Evolutionary conservation across 495 filamentous ascomycete species (phyloP).

Genomic region (Talaromyces wortmannii): DNA sequence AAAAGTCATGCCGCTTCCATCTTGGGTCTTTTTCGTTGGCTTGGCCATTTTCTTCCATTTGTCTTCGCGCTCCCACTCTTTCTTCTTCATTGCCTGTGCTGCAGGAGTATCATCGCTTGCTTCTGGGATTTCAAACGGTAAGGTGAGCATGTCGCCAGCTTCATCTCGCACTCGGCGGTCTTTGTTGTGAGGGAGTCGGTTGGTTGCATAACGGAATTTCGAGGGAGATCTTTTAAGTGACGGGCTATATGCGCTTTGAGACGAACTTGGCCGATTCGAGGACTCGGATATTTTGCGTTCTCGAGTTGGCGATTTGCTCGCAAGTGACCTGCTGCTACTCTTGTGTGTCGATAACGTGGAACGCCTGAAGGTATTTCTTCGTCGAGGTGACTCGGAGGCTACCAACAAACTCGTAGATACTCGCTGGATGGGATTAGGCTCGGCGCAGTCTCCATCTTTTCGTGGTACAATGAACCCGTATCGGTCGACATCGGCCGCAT

Average conservation of each 20-base stretch:
- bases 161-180: constrained; percentile 73
- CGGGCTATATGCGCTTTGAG: constrained; percentile 36
- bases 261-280: constrained; percentile 34
- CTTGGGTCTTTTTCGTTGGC: constrained; percentile 41
- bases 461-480: constrained; percentile 82
- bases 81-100: constrained; percentile 58
- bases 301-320: constrained; percentile 46
- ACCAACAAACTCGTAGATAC: constrained; percentile 60
- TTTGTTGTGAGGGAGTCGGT: constrained; percentile 68
- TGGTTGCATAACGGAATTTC: constrained; percentile 57
- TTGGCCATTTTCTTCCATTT: constrained; percentile 98
- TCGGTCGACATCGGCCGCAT: constrained; percentile 79
- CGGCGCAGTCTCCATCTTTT: constrained; percentile 28
- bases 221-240: constrained; percentile 32
- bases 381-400: constrained; percentile 56
- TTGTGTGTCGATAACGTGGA: constrained; percentile 28
- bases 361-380: constrained; percentile 47
- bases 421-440: constrained; percentile 51
- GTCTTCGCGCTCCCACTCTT: constrained; percentile 78
- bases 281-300: constrained; percentile 27
- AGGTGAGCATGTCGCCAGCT: constrained; percentile 82
- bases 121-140: constrained; percentile 59
- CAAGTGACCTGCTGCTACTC: constrained; percentile 37
- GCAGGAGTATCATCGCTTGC: constrained; percentile 50
- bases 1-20: constrained; percentile 81